Conservation (phyloP, 192 early-diverging fungal species). For the Gigaspora rosea region DNA sequence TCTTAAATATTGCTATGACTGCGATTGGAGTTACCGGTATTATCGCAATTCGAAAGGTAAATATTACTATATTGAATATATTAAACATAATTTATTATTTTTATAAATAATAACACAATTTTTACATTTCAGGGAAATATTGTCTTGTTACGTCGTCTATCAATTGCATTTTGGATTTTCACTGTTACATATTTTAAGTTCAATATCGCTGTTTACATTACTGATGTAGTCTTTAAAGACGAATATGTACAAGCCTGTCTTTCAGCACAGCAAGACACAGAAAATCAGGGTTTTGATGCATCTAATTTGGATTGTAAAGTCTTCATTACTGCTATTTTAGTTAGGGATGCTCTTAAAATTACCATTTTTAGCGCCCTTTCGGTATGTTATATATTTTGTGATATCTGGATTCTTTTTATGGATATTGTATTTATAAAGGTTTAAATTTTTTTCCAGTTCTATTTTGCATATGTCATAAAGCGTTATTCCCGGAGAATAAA, state of each 20-base stretch:
- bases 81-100: neutral
- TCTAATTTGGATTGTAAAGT: neutral
- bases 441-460: neutral
- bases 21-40: neutral
- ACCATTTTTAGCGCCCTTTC: neutral
- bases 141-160: neutral
- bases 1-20: neutral
- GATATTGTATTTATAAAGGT: neutral
- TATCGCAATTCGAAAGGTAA: neutral
- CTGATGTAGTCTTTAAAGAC: neutral
- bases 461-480: conserved; percentile 13
- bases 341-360: neutral
- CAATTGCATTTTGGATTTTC: conserved; percentile 13
- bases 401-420: neutral
- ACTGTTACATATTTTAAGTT: neutral
- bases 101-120: neutral
- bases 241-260: neutral
- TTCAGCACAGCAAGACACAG: too few relatives aligned
- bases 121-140: neutral
- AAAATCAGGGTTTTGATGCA: neutral
- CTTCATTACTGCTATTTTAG: neutral
- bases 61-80: neutral
- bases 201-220: too few relatives aligned
- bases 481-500: neutral
- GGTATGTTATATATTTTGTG: neutral